phyloP scores from a whole-genome alignment of 78 protist genomes.

The Speleostelium caveatum region DNA sequence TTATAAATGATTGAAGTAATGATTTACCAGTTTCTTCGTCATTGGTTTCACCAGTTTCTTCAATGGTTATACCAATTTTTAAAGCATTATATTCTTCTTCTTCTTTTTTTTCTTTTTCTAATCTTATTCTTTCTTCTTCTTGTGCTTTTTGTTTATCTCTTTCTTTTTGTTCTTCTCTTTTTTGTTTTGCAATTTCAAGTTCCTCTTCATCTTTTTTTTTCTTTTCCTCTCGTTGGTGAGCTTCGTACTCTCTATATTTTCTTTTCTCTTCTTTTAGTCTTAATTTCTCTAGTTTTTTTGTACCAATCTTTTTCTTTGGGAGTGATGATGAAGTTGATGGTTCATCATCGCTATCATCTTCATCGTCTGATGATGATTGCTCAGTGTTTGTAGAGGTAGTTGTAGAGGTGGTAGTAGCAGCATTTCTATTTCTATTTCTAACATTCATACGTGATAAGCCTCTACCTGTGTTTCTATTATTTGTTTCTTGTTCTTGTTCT shows the following conservation, averaged over 20 bases:
- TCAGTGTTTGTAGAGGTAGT: background rate
- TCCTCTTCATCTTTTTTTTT: conserved; percentile 55
- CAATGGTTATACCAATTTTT: conserved; percentile 15
- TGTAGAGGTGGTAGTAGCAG: background rate
- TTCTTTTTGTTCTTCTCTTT: conserved; percentile 67
- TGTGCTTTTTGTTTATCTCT: conserved; percentile 19
- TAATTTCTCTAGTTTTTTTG: conserved; percentile 77
- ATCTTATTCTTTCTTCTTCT: conserved; percentile 45
- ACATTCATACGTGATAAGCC: conserved; percentile 65
- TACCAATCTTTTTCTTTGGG: conserved; percentile 58
- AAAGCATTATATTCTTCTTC: conserved; percentile 69
- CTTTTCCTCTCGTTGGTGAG: conserved; percentile 61
- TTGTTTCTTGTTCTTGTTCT: background rate
- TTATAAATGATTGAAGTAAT: conserved; percentile 28
- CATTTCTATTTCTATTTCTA: conserved; percentile 51
- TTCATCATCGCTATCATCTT: conserved; percentile 25
- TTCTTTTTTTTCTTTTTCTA: conserved; percentile 65
- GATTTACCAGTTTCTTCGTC: conserved; percentile 27
- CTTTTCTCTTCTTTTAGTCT: conserved; percentile 76
- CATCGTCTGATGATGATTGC: background rate
- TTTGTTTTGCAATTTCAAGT: conserved; percentile 12
- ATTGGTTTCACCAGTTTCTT: conserved; percentile 24
- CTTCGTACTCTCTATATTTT: conserved; percentile 62
- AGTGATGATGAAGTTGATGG: background rate
- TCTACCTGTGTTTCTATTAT: conserved; percentile 27